Evolutionary conservation across 208 protist genomes (phyloP), one percentile per base, ranked within the genome.

Genomic region (Trypanosoma lewisi): DNA sequence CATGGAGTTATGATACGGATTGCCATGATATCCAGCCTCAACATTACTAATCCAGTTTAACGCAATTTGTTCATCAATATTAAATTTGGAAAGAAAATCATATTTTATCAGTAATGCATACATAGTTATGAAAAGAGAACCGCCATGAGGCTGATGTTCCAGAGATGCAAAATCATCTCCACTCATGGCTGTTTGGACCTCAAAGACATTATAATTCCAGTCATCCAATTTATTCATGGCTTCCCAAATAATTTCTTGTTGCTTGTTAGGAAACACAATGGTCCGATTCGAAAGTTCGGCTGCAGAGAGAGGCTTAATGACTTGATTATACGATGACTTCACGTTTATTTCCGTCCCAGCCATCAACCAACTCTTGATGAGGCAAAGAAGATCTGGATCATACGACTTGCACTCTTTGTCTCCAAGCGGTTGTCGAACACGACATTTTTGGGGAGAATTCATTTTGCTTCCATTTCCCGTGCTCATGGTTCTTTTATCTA

Each of bases 1-100:
- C 89, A 96, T 95, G 5, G 87, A 94, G 73, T 97, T 97, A 78
- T 96, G 93, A 63, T 97, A 97, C 12, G 90, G 87, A 63, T 97
- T 96, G 31, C 75, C 79, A 68, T 96, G 86, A 54, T 97, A 97
- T n/a, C 89, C 89, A 55, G 81, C 82, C 82, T 97, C 89, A 39
- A 96, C 89, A 17, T 72, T 73, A 58, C 80, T 89, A 23, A 97
- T 83, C 86, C 87, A 97, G 64, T 95, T 96, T 28, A 97, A 73
- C 7, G 75, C 67, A 25, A 94, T 65, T 49, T 96, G 77, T 77
- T 97, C 91, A 60, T 95, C 81, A 53, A 97, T 94, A 33, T 88
- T 82, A 73, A 97, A 97, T 52, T 94, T 93, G n/a, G 85, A 66
- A 54, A 96, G 39, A 50, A 95, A 85, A 48, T 77, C 65, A 69